Evolutionary conservation across 495 filamentous ascomycete genomes (phyloP).

Genomic region (Tuber umbilicatum): DNA sequence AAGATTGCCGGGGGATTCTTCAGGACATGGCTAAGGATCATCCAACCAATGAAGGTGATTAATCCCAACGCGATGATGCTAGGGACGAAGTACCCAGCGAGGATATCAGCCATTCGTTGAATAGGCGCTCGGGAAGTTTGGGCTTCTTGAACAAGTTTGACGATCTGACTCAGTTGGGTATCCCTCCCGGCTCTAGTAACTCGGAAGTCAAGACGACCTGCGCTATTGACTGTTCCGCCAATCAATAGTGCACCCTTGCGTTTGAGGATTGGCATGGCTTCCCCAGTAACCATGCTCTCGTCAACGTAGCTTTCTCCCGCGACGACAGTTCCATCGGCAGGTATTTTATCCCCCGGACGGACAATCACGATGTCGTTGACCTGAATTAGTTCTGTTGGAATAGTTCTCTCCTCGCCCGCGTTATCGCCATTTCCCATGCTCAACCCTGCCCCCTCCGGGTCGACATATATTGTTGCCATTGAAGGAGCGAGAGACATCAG

Average conservation of each 20-base stretch:
- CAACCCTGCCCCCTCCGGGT: slow-evolving; percentile 72
- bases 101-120: slow-evolving; percentile 81
- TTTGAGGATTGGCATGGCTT: slow-evolving; percentile 89
- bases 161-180: slow-evolving; percentile 95
- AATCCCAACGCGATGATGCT: slow-evolving; percentile 76
- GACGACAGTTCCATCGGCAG: slow-evolving; percentile 82
- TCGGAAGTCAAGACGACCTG: slow-evolving; percentile 82
- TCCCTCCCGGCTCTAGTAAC: slow-evolving; percentile 90
- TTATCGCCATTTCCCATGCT: slow-evolving; percentile 42
- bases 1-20: slow-evolving; percentile 81
- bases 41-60: slow-evolving; percentile 84
- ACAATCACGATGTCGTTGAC: slow-evolving; percentile 90
- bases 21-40: slow-evolving; percentile 84
- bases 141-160: slow-evolving; percentile 91
- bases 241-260: slow-evolving; percentile 70
- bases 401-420: slow-evolving; percentile 68
- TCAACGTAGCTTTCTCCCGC: slow-evolving; percentile 88
- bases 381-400: slow-evolving; percentile 91
- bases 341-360: slow-evolving; percentile 91
- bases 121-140: slow-evolving; percentile 93
- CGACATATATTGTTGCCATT: slow-evolving; percentile 96
- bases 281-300: slow-evolving; percentile 98
- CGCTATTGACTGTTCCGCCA: slow-evolving; percentile 94
- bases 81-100: slow-evolving; percentile 94
- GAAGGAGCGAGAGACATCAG: slow-evolving; percentile 94